Conservation (phyloP, 2,329 filamentous ascomycete genomes). For the Aspergillus neotritici region DNA sequence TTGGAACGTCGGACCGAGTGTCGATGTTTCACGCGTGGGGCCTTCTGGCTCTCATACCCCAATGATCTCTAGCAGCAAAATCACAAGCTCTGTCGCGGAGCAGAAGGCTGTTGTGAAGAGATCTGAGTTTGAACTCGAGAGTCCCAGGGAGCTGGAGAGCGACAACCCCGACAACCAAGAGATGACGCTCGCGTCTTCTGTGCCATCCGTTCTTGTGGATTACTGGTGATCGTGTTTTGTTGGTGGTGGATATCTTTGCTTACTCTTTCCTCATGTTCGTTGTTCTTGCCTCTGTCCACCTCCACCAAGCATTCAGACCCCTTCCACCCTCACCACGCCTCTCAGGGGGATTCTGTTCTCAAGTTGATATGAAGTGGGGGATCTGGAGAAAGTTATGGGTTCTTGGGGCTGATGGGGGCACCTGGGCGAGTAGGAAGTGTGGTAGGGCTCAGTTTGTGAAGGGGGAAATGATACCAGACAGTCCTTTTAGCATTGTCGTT, state of each 20-base stretch:
- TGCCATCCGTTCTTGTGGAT: constrained; percentile 9
- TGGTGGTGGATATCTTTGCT: background rate
- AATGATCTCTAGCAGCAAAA: background rate
- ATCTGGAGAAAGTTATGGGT: too few relatives aligned
- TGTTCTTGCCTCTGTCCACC: background rate
- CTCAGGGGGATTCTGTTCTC: too few relatives aligned
- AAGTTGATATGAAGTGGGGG: too few relatives aligned
- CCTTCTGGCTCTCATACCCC: background rate
- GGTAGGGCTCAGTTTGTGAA: too few relatives aligned
- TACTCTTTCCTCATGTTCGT: background rate
- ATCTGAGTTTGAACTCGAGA: constrained; percentile 14
- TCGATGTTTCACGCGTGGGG: background rate
- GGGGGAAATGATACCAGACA: too few relatives aligned
- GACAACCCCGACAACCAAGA: constrained; percentile 1
- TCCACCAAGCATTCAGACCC: too few relatives aligned
- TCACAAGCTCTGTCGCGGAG: background rate
- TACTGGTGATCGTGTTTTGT: background rate
- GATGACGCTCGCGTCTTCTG: background rate
- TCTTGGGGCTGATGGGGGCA: too few relatives aligned
- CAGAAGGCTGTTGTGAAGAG: constrained; percentile 5
- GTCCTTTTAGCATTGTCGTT: too few relatives aligned
- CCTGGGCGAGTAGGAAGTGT: too few relatives aligned
- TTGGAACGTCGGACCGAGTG: constrained; percentile 17
- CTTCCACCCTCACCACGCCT: too few relatives aligned
- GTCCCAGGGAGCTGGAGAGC: constrained; percentile 19